Evolutionary conservation across 495 filamentous ascomycete species (phyloP), one percentile per base, ranked within the genome.

Genomic region (Hapsidospora chrysogenum): DNA sequence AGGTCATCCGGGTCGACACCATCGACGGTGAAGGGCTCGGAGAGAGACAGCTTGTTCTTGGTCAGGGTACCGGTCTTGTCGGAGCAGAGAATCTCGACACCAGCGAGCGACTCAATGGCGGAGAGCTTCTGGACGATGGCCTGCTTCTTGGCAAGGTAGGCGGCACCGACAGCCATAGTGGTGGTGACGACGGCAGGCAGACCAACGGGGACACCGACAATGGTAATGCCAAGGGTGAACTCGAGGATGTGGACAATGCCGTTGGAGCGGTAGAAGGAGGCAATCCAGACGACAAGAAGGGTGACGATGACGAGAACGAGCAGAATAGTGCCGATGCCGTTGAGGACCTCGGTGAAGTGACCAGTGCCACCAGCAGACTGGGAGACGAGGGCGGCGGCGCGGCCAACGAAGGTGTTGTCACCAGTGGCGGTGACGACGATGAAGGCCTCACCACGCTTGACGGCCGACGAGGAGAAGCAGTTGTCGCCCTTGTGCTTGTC

Each of bases 51-150:
- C 58, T 85, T 87, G 66, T 93, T 93, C 63, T 85, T 86, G 48
- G 85, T 93, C 41, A 93, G 58, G 38, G 77, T 92, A 76, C 84
- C 83, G 34, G 84, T 92, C 69, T 95, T 95, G 64, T 95, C 86
- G 29, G 86, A 95, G 69, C 86, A 95, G 42, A 94, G 75, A 54
- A 94, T 92, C 63, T 94, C 84, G 38, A 92, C 85, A 66, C 82
- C 85, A 48, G 85, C 85, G 37, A 94, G 63, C 16, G 85, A 94
- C 61, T 94, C 85, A 41, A 94, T 94, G 35, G 85, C 85, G 29
- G 81, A 85, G 35, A 94, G 72, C 65, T 92, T 94, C 64, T 94
- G 85, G 48, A 94, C 85, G 49, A 94, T 94, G 19, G 85, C 85
- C 61, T 92, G 84, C 66, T 92, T 89, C 62, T 82, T 85, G 38